Percentiles rank a stretch among this genome's conserved stretches.
phyloP scores from a whole-genome alignment of 106 monocot species.

The Triglochin maritima region DNA sequence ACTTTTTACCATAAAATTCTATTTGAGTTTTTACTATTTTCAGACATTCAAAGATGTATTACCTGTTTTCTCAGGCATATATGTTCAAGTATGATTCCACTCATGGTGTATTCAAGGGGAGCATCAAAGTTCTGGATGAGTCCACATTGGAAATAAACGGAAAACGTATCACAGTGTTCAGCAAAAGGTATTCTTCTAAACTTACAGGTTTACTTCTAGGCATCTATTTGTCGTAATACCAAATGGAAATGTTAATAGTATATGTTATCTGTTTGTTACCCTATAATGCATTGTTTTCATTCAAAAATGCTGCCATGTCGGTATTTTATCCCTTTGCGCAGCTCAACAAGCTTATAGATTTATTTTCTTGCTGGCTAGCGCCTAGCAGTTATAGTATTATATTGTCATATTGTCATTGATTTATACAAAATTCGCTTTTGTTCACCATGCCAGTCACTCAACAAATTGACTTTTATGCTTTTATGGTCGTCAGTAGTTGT shows the following conservation, averaged over 20 bases:
- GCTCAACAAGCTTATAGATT: neutral
- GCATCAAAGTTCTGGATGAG: constrained; percentile 60
- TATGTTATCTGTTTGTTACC: neutral
- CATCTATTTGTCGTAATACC: neutral
- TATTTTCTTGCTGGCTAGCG: neutral
- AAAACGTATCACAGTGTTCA: constrained; percentile 48
- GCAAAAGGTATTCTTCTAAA: constrained; percentile 49
- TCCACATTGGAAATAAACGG: constrained; percentile 83
- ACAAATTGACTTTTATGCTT: neutral
- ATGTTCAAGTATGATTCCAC: constrained; percentile 99
- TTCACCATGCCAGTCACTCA: no score
- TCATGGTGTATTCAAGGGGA: constrained; percentile 86
- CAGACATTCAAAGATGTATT: no score
- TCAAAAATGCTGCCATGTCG: neutral
- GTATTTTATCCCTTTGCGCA: neutral
- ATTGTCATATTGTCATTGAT: no score
- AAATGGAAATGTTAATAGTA: neutral
- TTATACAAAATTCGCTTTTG: no score
- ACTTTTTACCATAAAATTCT: no score
- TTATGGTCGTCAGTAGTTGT: neutral
- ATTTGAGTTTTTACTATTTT: no score
- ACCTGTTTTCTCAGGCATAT: constrained; percentile 47
- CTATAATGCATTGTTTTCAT: no score
- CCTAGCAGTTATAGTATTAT: neutral
- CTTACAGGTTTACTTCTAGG: neutral